Evolutionary conservation across 345 rosid genomes (phyloP).

Genomic region (Eucalyptus cloeziana): DNA sequence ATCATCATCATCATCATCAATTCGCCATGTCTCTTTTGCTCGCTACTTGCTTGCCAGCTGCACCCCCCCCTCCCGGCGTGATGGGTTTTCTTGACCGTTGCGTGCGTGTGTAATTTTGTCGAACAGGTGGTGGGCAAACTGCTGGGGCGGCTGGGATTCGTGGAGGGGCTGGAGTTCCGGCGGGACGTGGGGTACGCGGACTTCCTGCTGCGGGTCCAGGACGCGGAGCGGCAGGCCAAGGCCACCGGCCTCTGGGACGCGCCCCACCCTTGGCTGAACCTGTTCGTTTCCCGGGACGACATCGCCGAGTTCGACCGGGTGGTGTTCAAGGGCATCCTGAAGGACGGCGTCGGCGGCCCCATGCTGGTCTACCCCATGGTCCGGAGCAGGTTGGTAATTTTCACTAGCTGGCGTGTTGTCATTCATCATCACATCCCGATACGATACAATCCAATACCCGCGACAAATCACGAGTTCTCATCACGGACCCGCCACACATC

Average conservation of each 20-base stretch:
- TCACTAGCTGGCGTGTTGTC: no score
- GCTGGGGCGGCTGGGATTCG: constrained; percentile 43
- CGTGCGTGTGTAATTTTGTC: neutral
- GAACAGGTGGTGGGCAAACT: constrained; percentile 31
- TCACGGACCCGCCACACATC: neutral
- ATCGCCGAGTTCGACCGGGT: constrained; percentile 50
- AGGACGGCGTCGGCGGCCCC: constrained; percentile 81
- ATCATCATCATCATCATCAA: neutral
- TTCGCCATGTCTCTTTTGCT: neutral
- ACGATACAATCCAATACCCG: neutral
- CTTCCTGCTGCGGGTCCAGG: constrained; percentile 66
- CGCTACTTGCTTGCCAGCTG: no score
- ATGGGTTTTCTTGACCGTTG: neutral
- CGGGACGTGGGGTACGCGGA: constrained; percentile 54
- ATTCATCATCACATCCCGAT: neutral
- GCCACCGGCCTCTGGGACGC: constrained; percentile 67
- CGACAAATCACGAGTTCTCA: neutral
- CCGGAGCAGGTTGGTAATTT: constrained; percentile 60
- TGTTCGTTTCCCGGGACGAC: constrained; percentile 52
- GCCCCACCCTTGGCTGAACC: constrained; percentile 95
- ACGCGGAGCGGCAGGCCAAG: constrained; percentile 41
- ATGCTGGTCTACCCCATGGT: constrained; percentile 77
- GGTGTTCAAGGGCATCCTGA: constrained; percentile 55
- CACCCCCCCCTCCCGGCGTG: rapidly evolving
- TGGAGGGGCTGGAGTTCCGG: constrained; percentile 38